These are phyloP conservation scores for Corrigiola litoralis DNA, from an alignment of 179 eudicot genomes.

Conservation along the genomic window DNA sequence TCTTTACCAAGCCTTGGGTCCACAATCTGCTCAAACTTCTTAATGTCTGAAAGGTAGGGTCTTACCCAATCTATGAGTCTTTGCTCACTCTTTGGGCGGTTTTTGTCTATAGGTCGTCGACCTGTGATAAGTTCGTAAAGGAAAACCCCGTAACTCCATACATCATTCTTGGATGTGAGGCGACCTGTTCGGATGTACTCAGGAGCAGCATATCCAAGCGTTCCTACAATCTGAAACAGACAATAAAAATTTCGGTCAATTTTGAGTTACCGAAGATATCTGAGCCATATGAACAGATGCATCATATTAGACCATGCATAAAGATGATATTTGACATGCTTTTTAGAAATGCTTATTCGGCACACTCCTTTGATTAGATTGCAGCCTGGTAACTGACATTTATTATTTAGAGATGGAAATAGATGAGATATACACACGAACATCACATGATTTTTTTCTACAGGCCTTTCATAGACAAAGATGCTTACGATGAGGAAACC, in stretches of 20 bases:
- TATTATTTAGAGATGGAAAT: no score
- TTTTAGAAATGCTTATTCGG: no score
- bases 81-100: conserved; percentile 79
- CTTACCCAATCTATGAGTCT: conserved; percentile 83
- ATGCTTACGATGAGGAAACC: no score
- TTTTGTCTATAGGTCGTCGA: conserved; percentile 70
- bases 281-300: not conserved
- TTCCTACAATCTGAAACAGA: conserved; percentile 72
- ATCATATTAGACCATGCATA: no score
- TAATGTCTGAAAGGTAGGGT: conserved; percentile 64
- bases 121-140: conserved; percentile 90
- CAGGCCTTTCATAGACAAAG: no score
- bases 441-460: no score
- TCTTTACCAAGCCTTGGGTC: conserved; percentile 75
- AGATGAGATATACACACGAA: no score
- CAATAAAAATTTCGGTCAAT: not conserved
- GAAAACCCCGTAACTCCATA: conserved; percentile 94
- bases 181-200: conserved; percentile 87
- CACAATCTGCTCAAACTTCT: conserved; percentile 62
- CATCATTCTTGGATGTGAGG: conserved; percentile 78
- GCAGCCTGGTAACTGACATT: no score
- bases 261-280: not conserved
- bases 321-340: no score
- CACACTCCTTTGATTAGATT: no score
- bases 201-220: conserved; percentile 92